A percentile compares a stretch with the other conserved stretches of the same genome.
Evolutionary conservation across 1,139 yeast genomes (phyloP).

Genomic region (Zygosaccharomyces sapae): DNA sequence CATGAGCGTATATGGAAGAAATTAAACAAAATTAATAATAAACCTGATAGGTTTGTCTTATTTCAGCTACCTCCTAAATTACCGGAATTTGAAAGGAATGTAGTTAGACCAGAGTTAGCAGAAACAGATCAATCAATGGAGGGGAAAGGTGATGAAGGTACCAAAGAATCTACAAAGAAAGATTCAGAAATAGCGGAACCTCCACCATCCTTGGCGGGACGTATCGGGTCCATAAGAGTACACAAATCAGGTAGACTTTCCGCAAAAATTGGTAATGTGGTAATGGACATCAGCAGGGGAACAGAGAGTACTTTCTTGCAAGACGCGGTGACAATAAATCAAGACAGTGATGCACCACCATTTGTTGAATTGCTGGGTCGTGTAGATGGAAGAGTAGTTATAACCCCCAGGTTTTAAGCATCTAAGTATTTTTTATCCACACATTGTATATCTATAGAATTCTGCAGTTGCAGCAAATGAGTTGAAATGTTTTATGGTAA

Average conservation of each 20-base stretch:
- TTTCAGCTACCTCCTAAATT: constrained; percentile 69
- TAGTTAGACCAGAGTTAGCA: constrained; percentile 21
- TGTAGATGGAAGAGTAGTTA: constrained; percentile 44
- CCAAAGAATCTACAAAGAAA: constrained; percentile 14
- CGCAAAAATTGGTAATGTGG: constrained; percentile 65
- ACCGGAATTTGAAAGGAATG: constrained; percentile 48
- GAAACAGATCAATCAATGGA: constrained; percentile 21
- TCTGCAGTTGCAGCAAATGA: not conserved
- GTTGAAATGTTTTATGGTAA: not conserved
- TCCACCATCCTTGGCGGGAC: constrained; percentile 44
- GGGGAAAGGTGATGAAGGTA: constrained; percentile 13
- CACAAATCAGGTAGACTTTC: constrained; percentile 80
- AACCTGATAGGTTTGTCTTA: constrained; percentile 46
- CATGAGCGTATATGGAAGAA: constrained; percentile 37
- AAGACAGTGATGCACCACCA: constrained; percentile 43
- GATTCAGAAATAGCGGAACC: constrained; percentile 10
- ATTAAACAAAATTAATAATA: constrained; percentile 35
- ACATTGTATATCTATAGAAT: not conserved
- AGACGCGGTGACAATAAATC: constrained; percentile 61
- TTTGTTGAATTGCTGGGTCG: constrained; percentile 56
- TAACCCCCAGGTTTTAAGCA: constrained; percentile 40
- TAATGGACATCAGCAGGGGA: constrained; percentile 71
- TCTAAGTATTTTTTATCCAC: not conserved
- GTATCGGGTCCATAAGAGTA: constrained; percentile 65
- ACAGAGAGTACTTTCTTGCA: constrained; percentile 69